A percentile compares a stretch with the other conserved stretches of the same genome.
These are phyloP conservation scores for Coemansia sp. DNA, from an alignment of 192 early-diverging fungal species.

Conservation along the genomic window DNA sequence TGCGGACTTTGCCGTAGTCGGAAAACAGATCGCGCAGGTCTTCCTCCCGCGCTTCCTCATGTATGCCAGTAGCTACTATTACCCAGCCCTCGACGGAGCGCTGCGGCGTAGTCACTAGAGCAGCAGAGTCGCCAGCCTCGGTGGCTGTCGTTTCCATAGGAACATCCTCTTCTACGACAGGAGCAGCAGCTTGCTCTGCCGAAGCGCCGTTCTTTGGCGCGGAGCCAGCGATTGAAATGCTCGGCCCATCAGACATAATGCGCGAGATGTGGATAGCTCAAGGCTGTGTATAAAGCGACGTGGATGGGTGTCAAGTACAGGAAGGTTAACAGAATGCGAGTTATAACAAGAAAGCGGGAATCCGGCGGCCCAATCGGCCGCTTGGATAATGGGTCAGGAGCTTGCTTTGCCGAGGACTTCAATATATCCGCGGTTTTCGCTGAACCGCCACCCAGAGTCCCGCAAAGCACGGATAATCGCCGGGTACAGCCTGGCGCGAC, in stretches of 20 bases:
- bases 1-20: conserved; percentile 91
- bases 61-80: conserved; percentile 87
- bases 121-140: background rate
- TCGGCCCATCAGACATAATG: background rate
- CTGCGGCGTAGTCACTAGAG: conserved; percentile 18
- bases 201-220: background rate
- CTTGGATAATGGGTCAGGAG: background rate
- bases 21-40: conserved; percentile 84
- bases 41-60: conserved; percentile 96
- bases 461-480: conserved; percentile 53
- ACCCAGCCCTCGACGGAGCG: conserved; percentile 93
- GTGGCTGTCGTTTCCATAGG: background rate
- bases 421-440: conserved; percentile 60
- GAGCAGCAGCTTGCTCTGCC: background rate
- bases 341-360: too few relatives aligned
- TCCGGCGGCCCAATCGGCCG: background rate
- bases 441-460: conserved; percentile 62
- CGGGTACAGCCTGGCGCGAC: conserved; percentile 61
- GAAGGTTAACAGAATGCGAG: background rate
- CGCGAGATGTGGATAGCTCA: background rate
- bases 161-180: background rate
- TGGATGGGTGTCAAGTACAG: background rate
- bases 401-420: conserved; percentile 25
- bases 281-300: background rate
- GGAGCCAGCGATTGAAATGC: conserved; percentile 21